Evolutionary conservation across 2,329 filamentous ascomycete genomes (phyloP).

Genomic region (Chaetomium olivaceum): DNA sequence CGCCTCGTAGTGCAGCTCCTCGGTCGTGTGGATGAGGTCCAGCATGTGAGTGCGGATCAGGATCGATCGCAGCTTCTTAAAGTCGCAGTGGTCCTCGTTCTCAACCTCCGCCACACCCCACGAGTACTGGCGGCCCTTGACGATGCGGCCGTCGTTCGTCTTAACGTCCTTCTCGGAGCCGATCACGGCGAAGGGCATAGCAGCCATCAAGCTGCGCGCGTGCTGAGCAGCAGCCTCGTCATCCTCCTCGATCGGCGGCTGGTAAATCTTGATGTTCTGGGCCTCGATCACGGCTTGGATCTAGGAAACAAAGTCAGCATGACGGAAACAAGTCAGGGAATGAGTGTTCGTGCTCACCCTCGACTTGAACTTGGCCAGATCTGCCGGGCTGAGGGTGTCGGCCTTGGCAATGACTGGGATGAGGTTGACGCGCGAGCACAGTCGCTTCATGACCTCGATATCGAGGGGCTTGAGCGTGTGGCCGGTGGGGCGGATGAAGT

Average conservation of each 20-base stretch:
- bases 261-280: constrained; percentile 99
- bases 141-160: constrained; percentile 90
- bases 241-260: constrained; percentile 95
- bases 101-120: constrained; percentile 99
- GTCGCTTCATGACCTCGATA: constrained; percentile 99
- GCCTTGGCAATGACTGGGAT: constrained; percentile 99
- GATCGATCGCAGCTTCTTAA: constrained; percentile 99
- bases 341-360: constrained; percentile 61
- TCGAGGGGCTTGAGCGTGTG: constrained; percentile 98
- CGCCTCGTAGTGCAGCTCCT: constrained; percentile 98
- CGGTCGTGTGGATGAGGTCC: constrained; percentile 98
- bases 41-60: constrained; percentile 99
- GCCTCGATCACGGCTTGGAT: constrained; percentile 94
- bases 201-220: constrained; percentile 88
- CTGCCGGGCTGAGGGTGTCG: constrained; percentile 90
- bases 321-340: background rate
- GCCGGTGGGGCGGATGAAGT: constrained; percentile 98
- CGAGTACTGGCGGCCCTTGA: constrained; percentile 98
- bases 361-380: constrained; percentile 92
- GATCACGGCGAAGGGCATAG: constrained; percentile 98
- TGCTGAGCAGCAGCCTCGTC: constrained; percentile 95
- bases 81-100: constrained; percentile 99
- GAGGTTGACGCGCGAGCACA: constrained; percentile 96
- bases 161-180: constrained; percentile 99
- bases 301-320: constrained; percentile 51